Conservation (phyloP, 768 basidiomycete species). For the Mycena maculata region DNA sequence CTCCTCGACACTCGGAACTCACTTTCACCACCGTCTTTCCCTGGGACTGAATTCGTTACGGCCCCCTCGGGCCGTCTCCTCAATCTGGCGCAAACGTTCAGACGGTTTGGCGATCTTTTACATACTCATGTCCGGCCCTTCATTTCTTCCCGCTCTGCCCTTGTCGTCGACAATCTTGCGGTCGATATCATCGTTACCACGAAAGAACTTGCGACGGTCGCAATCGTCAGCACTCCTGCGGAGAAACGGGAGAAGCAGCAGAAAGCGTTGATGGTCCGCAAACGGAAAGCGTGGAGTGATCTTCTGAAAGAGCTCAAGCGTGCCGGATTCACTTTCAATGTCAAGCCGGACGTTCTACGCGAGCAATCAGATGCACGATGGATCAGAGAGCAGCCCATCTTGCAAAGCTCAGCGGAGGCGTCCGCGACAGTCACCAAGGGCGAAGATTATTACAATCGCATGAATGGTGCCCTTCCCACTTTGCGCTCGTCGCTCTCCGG, state of each 20-base stretch:
- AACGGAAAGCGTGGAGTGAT: slow-evolving; percentile 92
- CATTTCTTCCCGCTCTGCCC: slow-evolving; percentile 54
- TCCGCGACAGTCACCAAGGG: slow-evolving; percentile 50
- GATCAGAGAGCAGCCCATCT: slow-evolving; percentile 72
- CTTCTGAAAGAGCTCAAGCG: slow-evolving; percentile 89
- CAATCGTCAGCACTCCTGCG: slow-evolving; percentile 54
- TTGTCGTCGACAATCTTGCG: slow-evolving; percentile 65
- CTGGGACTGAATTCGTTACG: slow-evolving; percentile 20
- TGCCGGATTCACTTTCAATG: slow-evolving; percentile 76
- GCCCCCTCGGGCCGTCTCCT: slow-evolving; percentile 51
- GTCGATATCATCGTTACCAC: slow-evolving; percentile 72
- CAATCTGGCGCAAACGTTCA: slow-evolving; percentile 63
- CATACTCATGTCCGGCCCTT: slow-evolving; percentile 53
- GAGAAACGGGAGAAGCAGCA: slow-evolving; percentile 70
- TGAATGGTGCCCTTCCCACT: slow-evolving; percentile 72
- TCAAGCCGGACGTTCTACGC: slow-evolving; percentile 76
- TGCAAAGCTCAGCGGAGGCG: slow-evolving; percentile 40
- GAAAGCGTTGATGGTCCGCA: slow-evolving; percentile 82
- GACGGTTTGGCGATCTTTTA: slow-evolving; percentile 61
- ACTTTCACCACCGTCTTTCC: slow-evolving; percentile 29
- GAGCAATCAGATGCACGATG: slow-evolving; percentile 67
- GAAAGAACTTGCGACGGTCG: slow-evolving; percentile 62
- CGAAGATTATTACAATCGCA: slow-evolving; percentile 73
- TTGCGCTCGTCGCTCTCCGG: slow-evolving; percentile 69
- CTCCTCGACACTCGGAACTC: slow-evolving; percentile 12